A percentile compares a stretch with the other conserved stretches of the same genome.
Evolutionary conservation across 2,329 filamentous ascomycete species (phyloP).

Genomic region (Metarhizium robertsii): DNA sequence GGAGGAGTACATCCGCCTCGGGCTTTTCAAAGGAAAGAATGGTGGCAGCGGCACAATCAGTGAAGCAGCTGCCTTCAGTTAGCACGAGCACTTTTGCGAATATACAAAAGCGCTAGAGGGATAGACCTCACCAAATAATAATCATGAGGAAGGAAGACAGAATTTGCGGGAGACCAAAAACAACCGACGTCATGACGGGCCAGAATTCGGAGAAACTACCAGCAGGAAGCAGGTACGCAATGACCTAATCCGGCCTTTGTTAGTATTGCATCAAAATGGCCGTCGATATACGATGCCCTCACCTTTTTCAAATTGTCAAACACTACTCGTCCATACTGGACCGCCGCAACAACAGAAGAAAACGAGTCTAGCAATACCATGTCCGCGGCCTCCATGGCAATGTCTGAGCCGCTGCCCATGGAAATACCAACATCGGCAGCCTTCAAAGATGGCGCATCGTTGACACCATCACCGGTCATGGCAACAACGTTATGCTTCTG

Average conservation of each 20-base stretch:
- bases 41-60: slow-evolving; percentile 65
- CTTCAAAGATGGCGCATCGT: slow-evolving; percentile 73
- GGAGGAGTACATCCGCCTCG: slow-evolving; percentile 64
- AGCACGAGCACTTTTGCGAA: neutral
- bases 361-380: slow-evolving; percentile 76
- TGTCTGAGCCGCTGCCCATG: slow-evolving; percentile 71
- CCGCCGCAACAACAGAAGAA: slow-evolving; percentile 60
- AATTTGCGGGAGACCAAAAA: slow-evolving; percentile 65
- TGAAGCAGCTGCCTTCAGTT: slow-evolving; percentile 50
- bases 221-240: slow-evolving; percentile 65
- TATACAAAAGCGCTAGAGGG: neutral
- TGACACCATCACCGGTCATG: slow-evolving; percentile 83
- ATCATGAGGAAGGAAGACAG: slow-evolving; percentile 67
- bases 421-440: slow-evolving; percentile 78
- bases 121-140: slow-evolving; percentile 41
- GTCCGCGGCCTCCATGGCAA: slow-evolving; percentile 71
- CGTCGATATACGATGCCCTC: slow-evolving; percentile 27
- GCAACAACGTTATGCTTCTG: slow-evolving; percentile 60
- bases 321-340: slow-evolving; percentile 64
- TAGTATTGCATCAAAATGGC: neutral
- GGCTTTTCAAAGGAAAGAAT: slow-evolving; percentile 68
- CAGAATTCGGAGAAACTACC: slow-evolving; percentile 68
- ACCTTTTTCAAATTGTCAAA: slow-evolving; percentile 71
- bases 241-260: slow-evolving; percentile 10
- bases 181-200: slow-evolving; percentile 65